phyloP scores from a whole-genome alignment of 441 rosid species.

The Isatis lusitanica region DNA sequence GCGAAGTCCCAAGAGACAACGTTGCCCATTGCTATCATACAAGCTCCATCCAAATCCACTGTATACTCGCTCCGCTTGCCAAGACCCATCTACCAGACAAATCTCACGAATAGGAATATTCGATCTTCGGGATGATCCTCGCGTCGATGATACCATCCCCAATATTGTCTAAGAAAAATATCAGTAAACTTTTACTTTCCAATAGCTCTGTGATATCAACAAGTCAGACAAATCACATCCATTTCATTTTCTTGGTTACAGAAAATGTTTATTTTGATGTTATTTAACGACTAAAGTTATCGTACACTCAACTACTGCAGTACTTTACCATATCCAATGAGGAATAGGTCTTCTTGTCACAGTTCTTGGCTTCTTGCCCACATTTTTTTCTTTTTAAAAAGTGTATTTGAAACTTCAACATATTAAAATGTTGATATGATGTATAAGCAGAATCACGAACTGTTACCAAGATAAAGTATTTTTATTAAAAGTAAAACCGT shows the following conservation, averaged over 20 bases:
- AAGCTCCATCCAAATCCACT: no score
- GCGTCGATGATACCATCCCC: no score
- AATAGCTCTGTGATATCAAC: not conserved
- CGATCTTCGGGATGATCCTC: no score
- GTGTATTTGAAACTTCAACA: not conserved
- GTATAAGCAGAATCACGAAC: not conserved
- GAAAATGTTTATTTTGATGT: not conserved
- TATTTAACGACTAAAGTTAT: not conserved
- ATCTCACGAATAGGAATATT: no score
- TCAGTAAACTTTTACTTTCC: not conserved
- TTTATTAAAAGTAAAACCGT: not conserved
- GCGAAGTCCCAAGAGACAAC: no score
- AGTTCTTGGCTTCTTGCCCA: not conserved
- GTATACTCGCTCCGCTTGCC: no score
- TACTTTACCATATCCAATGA: conserved; percentile 19
- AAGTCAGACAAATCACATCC: conserved; percentile 3
- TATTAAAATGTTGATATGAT: not conserved
- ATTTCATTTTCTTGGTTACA: not conserved
- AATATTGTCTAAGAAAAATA: no score
- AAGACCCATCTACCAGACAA: no score
- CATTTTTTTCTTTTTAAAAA: not conserved
- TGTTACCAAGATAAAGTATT: not conserved
- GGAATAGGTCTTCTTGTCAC: not conserved
- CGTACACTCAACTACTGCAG: not conserved
- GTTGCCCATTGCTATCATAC: no score